phyloP scores from a whole-genome alignment of 2,329 filamentous ascomycete genomes.

The Monilinia polystroma region DNA sequence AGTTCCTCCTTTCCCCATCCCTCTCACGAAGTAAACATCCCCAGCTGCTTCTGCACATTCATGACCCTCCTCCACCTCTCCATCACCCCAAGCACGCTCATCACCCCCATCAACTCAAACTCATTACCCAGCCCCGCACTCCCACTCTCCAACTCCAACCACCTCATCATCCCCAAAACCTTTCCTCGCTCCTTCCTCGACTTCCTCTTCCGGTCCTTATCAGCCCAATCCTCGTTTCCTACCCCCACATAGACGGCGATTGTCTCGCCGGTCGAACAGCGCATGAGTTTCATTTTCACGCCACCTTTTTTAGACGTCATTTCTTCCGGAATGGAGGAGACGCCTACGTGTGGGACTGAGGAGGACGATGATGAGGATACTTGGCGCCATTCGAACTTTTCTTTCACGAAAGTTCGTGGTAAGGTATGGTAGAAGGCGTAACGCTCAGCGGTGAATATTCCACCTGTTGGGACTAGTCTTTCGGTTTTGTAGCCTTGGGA shows the following conservation, averaged over 20 bases:
- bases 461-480: conserved; percentile 28
- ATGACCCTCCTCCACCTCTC: conserved; percentile 32
- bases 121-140: conserved; percentile 31
- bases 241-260: conserved; percentile 36
- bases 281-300: conserved; percentile 33
- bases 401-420: conserved; percentile 26
- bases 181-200: conserved; percentile 23
- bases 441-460: conserved; percentile 33
- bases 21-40: conserved; percentile 22
- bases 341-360: background rate
- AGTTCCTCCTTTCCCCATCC: background rate
- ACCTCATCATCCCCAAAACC: conserved; percentile 15
- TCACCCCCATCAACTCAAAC: conserved; percentile 34
- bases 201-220: conserved; percentile 31
- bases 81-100: conserved; percentile 33
- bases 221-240: conserved; percentile 23
- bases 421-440: conserved; percentile 33
- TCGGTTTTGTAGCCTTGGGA: conserved; percentile 28
- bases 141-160: conserved; percentile 24
- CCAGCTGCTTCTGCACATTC: conserved; percentile 25
- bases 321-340: conserved; percentile 9
- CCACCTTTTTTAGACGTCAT: conserved; percentile 28
- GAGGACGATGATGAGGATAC: conserved; percentile 16
- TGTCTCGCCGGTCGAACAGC: conserved; percentile 32
- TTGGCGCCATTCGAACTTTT: conserved; percentile 35